Conservation (phyloP, 1,284 basidiomycete genomes). For the Apiotrichum veenhuisii region DNA sequence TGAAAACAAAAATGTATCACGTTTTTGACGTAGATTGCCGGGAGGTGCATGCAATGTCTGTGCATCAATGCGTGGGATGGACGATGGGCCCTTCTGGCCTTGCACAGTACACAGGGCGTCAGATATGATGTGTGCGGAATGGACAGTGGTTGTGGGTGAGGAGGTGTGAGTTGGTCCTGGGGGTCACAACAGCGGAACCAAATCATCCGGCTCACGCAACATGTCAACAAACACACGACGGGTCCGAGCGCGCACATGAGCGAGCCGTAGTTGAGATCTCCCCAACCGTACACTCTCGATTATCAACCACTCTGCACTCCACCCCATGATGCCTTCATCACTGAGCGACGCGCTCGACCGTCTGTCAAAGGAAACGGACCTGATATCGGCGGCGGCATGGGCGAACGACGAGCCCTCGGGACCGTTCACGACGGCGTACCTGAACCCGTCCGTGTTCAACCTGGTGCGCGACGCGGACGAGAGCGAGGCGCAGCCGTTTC, state of each 20-base stretch:
- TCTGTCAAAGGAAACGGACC: slow-evolving; percentile 33
- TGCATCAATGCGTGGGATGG: too few species aligned
- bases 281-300: slow-evolving; percentile 11
- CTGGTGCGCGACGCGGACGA: slow-evolving; percentile 45
- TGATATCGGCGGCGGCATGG: slow-evolving; percentile 32
- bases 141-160: background rate
- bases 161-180: too few species aligned
- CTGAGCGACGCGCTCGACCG: slow-evolving; percentile 36
- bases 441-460: slow-evolving; percentile 21
- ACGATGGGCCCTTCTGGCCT: too few species aligned
- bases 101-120: too few species aligned
- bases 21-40: background rate
- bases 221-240: too few species aligned
- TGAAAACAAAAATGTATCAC: slow-evolving; percentile 6
- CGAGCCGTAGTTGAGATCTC: too few species aligned
- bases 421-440: slow-evolving; percentile 36
- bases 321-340: slow-evolving; percentile 33
- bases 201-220: background rate
- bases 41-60: background rate
- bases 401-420: slow-evolving; percentile 32
- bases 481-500: slow-evolving; percentile 41
- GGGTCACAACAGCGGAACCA: too few species aligned
- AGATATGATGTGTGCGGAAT: background rate
- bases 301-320: slow-evolving; percentile 1
- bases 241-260: too few species aligned